Conservation (phyloP, 176 grass and related monocot species). For the Triticum monococcum region DNA sequence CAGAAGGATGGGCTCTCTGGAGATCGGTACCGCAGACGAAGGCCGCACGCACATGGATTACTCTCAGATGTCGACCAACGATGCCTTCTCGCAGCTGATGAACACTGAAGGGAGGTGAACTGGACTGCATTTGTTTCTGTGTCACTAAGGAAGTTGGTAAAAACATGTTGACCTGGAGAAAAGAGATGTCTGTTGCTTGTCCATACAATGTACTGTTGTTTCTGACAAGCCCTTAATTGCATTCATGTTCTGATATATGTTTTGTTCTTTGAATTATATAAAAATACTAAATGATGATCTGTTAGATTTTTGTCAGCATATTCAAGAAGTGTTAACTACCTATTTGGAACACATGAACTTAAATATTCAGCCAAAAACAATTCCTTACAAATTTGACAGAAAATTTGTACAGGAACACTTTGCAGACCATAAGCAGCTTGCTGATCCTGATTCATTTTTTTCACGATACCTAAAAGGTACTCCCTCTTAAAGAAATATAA, state of each 20-base stretch:
- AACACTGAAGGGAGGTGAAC: constrained; percentile 77
- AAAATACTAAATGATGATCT: neutral
- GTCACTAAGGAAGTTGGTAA: neutral
- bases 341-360: neutral
- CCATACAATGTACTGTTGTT: neutral
- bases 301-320: neutral
- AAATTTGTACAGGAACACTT: neutral
- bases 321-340: neutral
- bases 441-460: too few species aligned
- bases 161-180: constrained; percentile 5
- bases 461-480: too few species aligned
- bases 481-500: too few species aligned
- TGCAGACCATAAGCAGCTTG: too few species aligned
- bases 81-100: constrained; percentile 85
- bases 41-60: constrained; percentile 24
- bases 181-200: constrained; percentile 12
- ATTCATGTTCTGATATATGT: neutral
- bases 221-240: neutral
- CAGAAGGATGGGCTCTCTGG: constrained; percentile 41
- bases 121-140: neutral
- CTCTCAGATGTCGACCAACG: constrained; percentile 47
- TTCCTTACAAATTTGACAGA: neutral
- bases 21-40: constrained; percentile 39
- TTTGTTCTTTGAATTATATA: neutral
- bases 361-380: too few species aligned